Evolutionary conservation across 139 green algal species (phyloP).

Genomic region (Closterium sp.): DNA sequence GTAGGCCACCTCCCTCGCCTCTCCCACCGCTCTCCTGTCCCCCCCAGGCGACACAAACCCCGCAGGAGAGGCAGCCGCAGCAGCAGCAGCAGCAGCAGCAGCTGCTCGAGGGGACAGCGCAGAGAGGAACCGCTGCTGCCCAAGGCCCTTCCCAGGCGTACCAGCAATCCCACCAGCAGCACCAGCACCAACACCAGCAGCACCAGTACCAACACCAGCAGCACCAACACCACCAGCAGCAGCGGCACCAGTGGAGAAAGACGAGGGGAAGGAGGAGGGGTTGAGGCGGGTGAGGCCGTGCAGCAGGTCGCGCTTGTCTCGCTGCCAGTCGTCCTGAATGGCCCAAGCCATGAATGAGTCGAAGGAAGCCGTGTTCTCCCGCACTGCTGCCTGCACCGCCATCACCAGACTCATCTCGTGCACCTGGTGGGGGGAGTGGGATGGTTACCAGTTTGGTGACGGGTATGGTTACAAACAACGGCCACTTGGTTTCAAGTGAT

Average conservation of each 20-base stretch:
- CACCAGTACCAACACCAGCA: not conserved
- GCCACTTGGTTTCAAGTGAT: no score
- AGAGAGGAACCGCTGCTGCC: not conserved
- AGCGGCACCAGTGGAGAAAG: not conserved
- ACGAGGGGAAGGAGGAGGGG: not conserved
- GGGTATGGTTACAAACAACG: no score
- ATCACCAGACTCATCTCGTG: not conserved
- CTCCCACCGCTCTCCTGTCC: not conserved
- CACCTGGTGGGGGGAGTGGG: slow-evolving; percentile 20
- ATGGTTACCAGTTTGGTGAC: no score
- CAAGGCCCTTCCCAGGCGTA: not conserved
- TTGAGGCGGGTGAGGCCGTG: slow-evolving; percentile 22
- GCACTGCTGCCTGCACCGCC: slow-evolving; percentile 6
- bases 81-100: not conserved
- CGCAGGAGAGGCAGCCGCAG: not conserved
- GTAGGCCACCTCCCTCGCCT: slow-evolving; percentile 13
- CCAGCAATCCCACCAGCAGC: not conserved
- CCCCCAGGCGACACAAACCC: not conserved
- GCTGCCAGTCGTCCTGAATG: slow-evolving; percentile 37
- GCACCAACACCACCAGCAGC: not conserved
- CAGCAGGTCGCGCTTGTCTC: slow-evolving; percentile 33
- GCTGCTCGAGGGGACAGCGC: not conserved
- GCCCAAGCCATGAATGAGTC: not conserved
- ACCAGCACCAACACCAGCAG: not conserved
- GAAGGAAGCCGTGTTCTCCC: not conserved